Evolutionary conservation across 176 grass and related monocot species (phyloP).

Genomic region (Coix lacrymajobi): DNA sequence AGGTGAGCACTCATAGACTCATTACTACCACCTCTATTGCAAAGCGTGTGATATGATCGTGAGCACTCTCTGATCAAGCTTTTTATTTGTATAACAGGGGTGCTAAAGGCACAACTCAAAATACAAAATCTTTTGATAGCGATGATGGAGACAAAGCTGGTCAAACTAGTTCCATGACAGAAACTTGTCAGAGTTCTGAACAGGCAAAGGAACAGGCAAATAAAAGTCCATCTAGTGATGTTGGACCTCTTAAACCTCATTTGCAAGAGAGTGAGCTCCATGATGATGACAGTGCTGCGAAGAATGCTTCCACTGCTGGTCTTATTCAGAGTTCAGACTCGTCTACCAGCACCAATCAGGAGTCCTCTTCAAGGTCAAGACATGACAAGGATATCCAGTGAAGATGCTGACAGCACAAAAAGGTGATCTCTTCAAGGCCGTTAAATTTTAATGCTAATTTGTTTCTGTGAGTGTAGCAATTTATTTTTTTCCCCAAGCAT

Average conservation of each 20-base stretch:
- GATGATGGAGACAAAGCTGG: neutral
- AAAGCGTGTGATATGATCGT: too few species aligned
- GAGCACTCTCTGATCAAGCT: too few species aligned
- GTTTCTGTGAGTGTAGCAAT: neutral
- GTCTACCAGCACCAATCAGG: too few species aligned
- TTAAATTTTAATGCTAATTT: neutral
- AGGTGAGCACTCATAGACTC: too few species aligned
- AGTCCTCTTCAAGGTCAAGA: neutral
- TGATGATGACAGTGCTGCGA: neutral
- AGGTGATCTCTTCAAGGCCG: neutral
- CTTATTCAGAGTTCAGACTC: too few species aligned
- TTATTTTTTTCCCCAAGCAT: too few species aligned
- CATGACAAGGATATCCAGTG: neutral
- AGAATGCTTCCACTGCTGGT: neutral
- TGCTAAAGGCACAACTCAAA: neutral
- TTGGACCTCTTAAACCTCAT: neutral
- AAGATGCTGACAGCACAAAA: neutral
- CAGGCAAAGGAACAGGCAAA: neutral
- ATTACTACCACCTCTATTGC: too few species aligned
- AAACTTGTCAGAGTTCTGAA: neutral
- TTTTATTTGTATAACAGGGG: neutral
- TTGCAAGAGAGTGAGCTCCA: neutral
- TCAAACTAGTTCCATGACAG: neutral
- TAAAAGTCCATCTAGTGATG: neutral
- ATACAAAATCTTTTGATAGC: neutral